These are phyloP conservation scores for Cladorrhinum samala DNA, from an alignment of 495 filamentous ascomycete species.

Conservation along the genomic window DNA sequence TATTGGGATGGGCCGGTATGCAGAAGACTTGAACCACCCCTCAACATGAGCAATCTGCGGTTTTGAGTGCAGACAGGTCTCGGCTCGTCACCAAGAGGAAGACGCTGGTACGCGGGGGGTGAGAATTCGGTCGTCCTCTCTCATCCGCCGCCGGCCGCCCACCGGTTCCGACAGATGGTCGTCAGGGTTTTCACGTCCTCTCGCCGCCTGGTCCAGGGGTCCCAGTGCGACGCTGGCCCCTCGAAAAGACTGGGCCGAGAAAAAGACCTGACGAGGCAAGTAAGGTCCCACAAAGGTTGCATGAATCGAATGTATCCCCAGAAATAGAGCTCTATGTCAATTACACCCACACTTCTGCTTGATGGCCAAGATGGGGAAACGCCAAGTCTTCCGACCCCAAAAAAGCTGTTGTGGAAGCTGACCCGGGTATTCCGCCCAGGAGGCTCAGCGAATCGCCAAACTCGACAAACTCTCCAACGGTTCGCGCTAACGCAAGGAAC, in stretches of 20 bases:
- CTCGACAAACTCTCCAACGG: neutral
- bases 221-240: neutral
- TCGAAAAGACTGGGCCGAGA: neutral
- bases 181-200: neutral
- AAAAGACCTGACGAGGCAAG: neutral
- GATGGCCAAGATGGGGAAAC: neutral
- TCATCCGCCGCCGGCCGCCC: too few relatives aligned
- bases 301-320: neutral
- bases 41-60: neutral
- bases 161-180: neutral
- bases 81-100: neutral
- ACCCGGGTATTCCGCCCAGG: constrained; percentile 2
- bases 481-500: constrained; percentile 3
- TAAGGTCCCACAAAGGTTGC: neutral
- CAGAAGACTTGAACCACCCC: neutral
- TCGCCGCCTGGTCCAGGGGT: neutral
- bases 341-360: neutral
- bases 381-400: neutral
- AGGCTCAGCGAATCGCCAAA: constrained; percentile 2
- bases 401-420: neutral
- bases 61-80: neutral
- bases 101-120: neutral
- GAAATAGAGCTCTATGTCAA: neutral
- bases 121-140: neutral
- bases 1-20: neutral